Conservation (phyloP, 2,329 filamentous ascomycete genomes). For the Aureobasidium uvarum region DNA sequence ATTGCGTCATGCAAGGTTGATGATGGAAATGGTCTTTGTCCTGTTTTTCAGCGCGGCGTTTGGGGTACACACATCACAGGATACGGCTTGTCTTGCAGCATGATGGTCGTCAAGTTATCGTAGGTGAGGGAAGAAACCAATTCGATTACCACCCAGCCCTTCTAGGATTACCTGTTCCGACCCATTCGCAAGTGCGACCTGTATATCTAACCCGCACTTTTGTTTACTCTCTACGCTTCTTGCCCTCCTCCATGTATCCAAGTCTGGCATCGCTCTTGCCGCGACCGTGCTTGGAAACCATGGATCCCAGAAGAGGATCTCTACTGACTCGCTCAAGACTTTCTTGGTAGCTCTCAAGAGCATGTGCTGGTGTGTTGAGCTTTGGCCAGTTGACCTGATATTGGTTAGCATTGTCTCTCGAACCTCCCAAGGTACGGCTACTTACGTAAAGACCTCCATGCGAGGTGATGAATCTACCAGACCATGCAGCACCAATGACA, state of each 20-base stretch:
- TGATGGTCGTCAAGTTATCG: too few relatives aligned
- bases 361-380: slow-evolving; percentile 83
- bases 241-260: slow-evolving; percentile 88
- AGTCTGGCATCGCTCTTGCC: slow-evolving; percentile 80
- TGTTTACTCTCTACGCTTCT: slow-evolving; percentile 86
- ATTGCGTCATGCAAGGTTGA: slow-evolving; percentile 38
- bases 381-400: slow-evolving; percentile 95
- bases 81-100: not conserved
- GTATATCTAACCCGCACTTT: too few relatives aligned
- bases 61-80: not conserved
- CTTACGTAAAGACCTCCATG: slow-evolving; percentile 95
- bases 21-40: not conserved
- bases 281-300: slow-evolving; percentile 71
- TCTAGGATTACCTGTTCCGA: not conserved
- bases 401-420: slow-evolving; percentile 27
- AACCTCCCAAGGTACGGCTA: slow-evolving; percentile 36
- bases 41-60: slow-evolving; percentile 6
- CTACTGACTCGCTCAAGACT: slow-evolving; percentile 79
- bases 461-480: slow-evolving; percentile 70
- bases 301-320: slow-evolving; percentile 73
- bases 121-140: not conserved
- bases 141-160: not conserved
- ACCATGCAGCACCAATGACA: slow-evolving; percentile 67
- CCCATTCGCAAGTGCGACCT: not conserved
- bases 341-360: slow-evolving; percentile 83